Evolutionary conservation across 768 basidiomycete genomes (phyloP), one percentile per base, ranked within the genome.

Genomic region (Podaxis rugospora): DNA sequence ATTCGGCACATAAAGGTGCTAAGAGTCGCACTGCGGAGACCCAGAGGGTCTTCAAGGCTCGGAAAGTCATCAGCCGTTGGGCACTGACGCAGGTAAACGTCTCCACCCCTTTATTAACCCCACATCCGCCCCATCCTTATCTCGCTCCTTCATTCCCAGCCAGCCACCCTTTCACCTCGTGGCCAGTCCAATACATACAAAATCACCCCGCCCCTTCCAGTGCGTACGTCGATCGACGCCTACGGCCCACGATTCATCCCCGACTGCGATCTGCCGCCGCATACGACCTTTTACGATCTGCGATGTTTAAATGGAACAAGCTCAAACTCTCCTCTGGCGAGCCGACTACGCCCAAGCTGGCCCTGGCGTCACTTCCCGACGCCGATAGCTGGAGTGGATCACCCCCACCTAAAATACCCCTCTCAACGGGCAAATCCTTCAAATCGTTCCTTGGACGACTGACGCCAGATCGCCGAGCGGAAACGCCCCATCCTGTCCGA

Each of bases 281-380:
- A 60, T 53, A 60, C 59, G 59, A 60, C 59, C 53, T 51, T 39
- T 61, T 46, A 56, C 49, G 47, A 53, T 25, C 56, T 18, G 52
- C 50, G 42, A 65, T 65, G 65, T 65, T 65, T 47, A 65, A 61
- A 44, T 55, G 62, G 59, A 65, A 59, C 28, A 61, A 55, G 36
- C 16, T 23, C 23, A 61, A 55, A 18, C 32, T 47, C 28, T 63
- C 62, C 11, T 49, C 51, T 2, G 64, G 62, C 28, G 55, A 62
- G 25, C 65, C 65, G 36, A 61, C 56, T 14, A 61, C 62, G 16
- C 64, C 64, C 42, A 65, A 63, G 53, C 28, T 63, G 13, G n/a
- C 35, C 2, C 57, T 28, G 3, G 62, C 63, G 6, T 46, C 50
- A 13, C 62, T 65, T 44, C 65, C 59, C 2, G 51, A 54, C 32